These are phyloP conservation scores for Penicillium janthinellum DNA, from an alignment of 2,329 filamentous ascomycete species.

Conservation along the genomic window DNA sequence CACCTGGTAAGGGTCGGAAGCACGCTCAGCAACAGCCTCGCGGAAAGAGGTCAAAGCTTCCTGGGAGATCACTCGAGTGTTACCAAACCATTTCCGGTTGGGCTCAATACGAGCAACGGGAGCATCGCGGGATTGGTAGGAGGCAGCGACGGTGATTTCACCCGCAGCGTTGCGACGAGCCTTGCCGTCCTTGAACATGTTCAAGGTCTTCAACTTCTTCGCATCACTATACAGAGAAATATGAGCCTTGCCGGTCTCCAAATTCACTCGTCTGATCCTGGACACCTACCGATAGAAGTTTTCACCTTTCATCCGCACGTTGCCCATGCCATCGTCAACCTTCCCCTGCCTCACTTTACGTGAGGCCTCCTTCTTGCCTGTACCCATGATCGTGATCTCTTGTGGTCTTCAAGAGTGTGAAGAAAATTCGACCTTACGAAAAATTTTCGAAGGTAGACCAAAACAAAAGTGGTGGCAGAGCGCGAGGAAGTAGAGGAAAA, in stretches of 20 bases:
- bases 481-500: constrained; percentile 34
- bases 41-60: constrained; percentile 85
- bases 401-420: constrained; percentile 19
- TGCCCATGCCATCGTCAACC: constrained; percentile 80
- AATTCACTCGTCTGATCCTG: constrained; percentile 31
- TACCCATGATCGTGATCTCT: constrained; percentile 66
- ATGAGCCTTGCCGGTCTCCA: background rate
- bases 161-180: constrained; percentile 79
- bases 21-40: constrained; percentile 86
- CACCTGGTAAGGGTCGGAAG: constrained; percentile 87
- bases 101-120: constrained; percentile 89
- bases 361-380: constrained; percentile 85
- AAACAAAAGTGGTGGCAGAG: constrained; percentile 33
- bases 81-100: constrained; percentile 97
- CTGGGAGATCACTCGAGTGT: constrained; percentile 87
- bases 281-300: constrained; percentile 81
- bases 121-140: constrained; percentile 78
- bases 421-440: constrained; percentile 23
- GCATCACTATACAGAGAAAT: constrained; percentile 54
- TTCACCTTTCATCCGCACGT: constrained; percentile 92
- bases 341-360: constrained; percentile 85
- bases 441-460: constrained; percentile 33
- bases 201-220: constrained; percentile 86
- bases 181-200: constrained; percentile 87
- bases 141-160: constrained; percentile 80